Conservation (phyloP, 148 eudicot species). For the Chenopodium quinoa region DNA sequence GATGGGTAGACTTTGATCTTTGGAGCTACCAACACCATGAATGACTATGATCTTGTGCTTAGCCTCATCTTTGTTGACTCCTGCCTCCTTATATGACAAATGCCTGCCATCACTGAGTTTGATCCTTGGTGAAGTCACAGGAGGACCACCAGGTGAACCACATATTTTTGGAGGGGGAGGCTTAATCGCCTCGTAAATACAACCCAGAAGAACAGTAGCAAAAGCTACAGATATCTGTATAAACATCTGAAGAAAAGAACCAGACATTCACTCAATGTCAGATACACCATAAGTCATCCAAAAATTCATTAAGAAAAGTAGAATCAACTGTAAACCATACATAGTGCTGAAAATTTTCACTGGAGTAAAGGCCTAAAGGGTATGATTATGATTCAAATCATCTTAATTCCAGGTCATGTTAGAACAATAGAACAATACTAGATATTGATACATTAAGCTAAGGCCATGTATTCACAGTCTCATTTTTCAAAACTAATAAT, state of each 20-base stretch:
- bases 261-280: neutral
- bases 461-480: too few relatives aligned
- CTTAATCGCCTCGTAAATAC: constrained; percentile 40
- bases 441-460: too few relatives aligned
- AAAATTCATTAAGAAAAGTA: too few relatives aligned
- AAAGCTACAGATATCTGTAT: constrained; percentile 40
- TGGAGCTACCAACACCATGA: constrained; percentile 65
- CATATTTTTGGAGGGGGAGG: constrained; percentile 59
- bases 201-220: constrained; percentile 35
- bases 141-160: constrained; percentile 69
- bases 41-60: constrained; percentile 51
- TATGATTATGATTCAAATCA: neutral
- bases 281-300: neutral
- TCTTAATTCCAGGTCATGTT: too few relatives aligned
- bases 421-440: too few relatives aligned
- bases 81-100: constrained; percentile 66
- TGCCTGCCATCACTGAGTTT: constrained; percentile 69
- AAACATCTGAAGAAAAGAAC: constrained; percentile 34
- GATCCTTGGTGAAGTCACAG: constrained; percentile 60
- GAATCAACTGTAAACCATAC: neutral
- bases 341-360: too few relatives aligned
- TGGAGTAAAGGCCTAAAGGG: too few relatives aligned
- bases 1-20: constrained; percentile 45
- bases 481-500: too few relatives aligned
- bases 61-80: constrained; percentile 60